Percentiles rank a stretch among this genome's conserved stretches.
These are phyloP conservation scores for Entomortierella chlamydospora DNA, from an alignment of 192 early-diverging fungal genomes.

Conservation along the genomic window DNA sequence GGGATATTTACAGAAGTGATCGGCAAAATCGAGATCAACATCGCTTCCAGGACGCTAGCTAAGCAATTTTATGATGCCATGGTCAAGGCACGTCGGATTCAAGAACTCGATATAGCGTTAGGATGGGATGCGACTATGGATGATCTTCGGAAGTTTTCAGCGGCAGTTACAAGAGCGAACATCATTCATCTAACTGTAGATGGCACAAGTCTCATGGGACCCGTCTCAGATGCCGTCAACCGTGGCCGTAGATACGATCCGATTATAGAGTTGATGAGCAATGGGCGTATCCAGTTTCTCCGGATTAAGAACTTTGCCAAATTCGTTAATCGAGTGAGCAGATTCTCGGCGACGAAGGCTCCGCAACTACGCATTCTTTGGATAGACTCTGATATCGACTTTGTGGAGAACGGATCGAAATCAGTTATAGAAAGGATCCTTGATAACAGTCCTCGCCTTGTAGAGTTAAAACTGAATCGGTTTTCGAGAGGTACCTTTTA, in stretches of 20 bases:
- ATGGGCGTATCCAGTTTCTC: too few relatives aligned
- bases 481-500: too few relatives aligned
- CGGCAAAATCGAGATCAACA: not conserved
- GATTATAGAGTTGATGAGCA: too few relatives aligned
- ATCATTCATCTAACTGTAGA: not conserved
- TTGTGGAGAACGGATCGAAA: too few relatives aligned
- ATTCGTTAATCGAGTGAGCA: too few relatives aligned
- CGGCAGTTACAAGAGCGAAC: not conserved
- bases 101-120: not conserved
- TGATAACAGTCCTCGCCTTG: too few relatives aligned
- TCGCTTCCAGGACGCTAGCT: not conserved
- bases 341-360: too few relatives aligned
- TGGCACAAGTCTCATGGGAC: not conserved
- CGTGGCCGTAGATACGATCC: not conserved
- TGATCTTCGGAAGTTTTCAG: not conserved
- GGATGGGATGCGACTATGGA: slow-evolving; percentile 9
- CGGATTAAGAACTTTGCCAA: too few relatives aligned
- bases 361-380: too few relatives aligned
- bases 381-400: too few relatives aligned
- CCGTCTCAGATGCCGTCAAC: not conserved
- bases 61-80: slow-evolving; percentile 8
- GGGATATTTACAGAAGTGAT: not conserved
- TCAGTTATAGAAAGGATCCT: too few relatives aligned
- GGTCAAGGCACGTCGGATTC: not conserved
- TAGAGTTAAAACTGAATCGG: too few relatives aligned